Percentiles rank a stretch among this genome's conserved stretches.
Evolutionary conservation across 768 basidiomycete species (phyloP).

Genomic region (Tricholoma terreum): DNA sequence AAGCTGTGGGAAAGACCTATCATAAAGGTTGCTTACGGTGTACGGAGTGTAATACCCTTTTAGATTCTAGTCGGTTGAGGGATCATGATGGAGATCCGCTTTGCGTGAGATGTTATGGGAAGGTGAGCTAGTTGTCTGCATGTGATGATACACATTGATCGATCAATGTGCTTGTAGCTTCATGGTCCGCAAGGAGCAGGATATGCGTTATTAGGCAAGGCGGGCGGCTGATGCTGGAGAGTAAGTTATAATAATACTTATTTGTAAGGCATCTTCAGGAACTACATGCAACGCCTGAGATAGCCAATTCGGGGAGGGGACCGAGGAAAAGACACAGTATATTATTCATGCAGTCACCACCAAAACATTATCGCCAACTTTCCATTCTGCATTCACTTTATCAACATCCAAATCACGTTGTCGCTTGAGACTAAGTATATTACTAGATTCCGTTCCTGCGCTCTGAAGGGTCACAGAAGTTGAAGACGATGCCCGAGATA

Average conservation of each 20-base stretch:
- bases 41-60: constrained; percentile 58
- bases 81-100: constrained; percentile 74
- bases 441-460: constrained; percentile 27
- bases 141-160: neutral
- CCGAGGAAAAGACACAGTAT: neutral
- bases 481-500: constrained; percentile 16
- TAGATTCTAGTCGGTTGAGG: constrained; percentile 72
- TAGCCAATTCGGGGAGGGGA: too few species aligned
- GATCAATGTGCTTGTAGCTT: constrained; percentile 37
- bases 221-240: constrained; percentile 23
- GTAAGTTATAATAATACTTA: constrained; percentile 1
- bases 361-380: constrained; percentile 48
- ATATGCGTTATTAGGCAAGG: constrained; percentile 63
- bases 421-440: constrained; percentile 50
- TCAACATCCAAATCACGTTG: constrained; percentile 61
- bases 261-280: constrained; percentile 3
- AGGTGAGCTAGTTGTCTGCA: constrained; percentile 33
- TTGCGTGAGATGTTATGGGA: constrained; percentile 72
- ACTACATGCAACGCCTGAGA: neutral
- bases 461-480: constrained; percentile 12
- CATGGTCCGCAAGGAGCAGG: constrained; percentile 74
- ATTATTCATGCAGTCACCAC: constrained; percentile 37
- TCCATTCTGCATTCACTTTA: constrained; percentile 65
- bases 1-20: constrained; percentile 77
- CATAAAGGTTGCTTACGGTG: constrained; percentile 81